Percentiles rank a stretch among this genome's conserved stretches.
phyloP scores from a whole-genome alignment of 176 grass and related monocot species.

The Pharus latifolius region DNA sequence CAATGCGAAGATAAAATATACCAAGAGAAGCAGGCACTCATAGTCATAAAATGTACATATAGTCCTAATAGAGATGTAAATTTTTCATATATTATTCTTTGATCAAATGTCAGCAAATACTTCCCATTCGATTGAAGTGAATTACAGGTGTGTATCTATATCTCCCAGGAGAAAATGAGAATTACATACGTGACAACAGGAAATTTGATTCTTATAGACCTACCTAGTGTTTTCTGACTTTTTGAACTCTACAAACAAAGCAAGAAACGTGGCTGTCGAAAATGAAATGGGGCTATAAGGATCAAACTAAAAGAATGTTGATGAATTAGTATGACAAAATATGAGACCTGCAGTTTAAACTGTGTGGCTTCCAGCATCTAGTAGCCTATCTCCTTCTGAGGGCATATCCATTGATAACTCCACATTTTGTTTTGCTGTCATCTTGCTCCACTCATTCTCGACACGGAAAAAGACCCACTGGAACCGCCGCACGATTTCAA shows the following conservation, averaged over 20 bases:
- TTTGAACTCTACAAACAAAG: constrained; percentile 35
- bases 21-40: not conserved
- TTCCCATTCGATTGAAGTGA: constrained; percentile 7
- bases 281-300: constrained; percentile 9
- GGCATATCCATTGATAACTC: constrained; percentile 60
- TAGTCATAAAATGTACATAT: not conserved
- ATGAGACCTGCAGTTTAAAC: constrained; percentile 13
- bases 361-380: constrained; percentile 53
- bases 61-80: not conserved
- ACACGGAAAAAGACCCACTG: constrained; percentile 98
- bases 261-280: not conserved
- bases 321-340: constrained; percentile 14
- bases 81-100: not conserved
- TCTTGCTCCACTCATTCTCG: constrained; percentile 98
- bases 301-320: constrained; percentile 19
- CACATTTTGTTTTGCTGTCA: constrained; percentile 60
- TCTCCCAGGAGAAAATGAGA: not conserved
- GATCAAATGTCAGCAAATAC: constrained; percentile 14
- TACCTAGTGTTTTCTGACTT: constrained; percentile 25
- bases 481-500: constrained; percentile 80
- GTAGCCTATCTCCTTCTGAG: constrained; percentile 56
- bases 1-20: too few species aligned
- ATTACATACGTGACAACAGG: not conserved
- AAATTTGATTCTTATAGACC: constrained; percentile 21
- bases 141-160: constrained; percentile 19